Percentiles rank a stretch among this genome's conserved stretches.
Conservation (phyloP, 148 eudicot genomes). For the Rhododendron kiyosumense region DNA sequence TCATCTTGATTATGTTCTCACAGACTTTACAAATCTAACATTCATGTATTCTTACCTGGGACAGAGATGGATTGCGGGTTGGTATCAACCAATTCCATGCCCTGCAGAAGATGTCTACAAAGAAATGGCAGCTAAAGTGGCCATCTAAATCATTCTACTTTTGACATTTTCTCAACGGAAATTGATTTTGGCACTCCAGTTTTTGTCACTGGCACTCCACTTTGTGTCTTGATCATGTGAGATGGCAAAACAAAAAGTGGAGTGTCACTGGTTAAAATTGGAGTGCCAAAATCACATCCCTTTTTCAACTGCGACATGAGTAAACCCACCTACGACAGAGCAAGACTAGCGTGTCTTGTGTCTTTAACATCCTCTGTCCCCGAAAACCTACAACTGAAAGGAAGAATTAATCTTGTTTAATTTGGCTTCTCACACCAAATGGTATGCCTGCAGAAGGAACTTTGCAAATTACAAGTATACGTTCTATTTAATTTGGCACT, state of each 20-base stretch:
- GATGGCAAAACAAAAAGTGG: too few species aligned
- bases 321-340: neutral
- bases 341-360: neutral
- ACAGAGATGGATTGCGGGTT: neutral
- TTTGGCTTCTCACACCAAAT: neutral
- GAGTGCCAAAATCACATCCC: too few species aligned
- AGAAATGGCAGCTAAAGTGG: neutral
- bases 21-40: neutral
- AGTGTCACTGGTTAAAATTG: too few species aligned
- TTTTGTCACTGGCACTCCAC: too few species aligned
- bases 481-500: neutral
- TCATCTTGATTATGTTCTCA: neutral
- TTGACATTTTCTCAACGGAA: neutral
- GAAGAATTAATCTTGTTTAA: neutral
- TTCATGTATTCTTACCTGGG: neutral
- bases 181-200: too few species aligned
- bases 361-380: neutral
- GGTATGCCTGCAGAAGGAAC: neutral
- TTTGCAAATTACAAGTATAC: neutral
- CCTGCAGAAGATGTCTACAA: neutral
- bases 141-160: neutral
- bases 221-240: too few species aligned
- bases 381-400: neutral
- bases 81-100: neutral
- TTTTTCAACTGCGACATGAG: neutral